Base-by-base conservation (phyloP, 371 early-diverging fungal genomes). In the Mucor irregularis region DNA sequence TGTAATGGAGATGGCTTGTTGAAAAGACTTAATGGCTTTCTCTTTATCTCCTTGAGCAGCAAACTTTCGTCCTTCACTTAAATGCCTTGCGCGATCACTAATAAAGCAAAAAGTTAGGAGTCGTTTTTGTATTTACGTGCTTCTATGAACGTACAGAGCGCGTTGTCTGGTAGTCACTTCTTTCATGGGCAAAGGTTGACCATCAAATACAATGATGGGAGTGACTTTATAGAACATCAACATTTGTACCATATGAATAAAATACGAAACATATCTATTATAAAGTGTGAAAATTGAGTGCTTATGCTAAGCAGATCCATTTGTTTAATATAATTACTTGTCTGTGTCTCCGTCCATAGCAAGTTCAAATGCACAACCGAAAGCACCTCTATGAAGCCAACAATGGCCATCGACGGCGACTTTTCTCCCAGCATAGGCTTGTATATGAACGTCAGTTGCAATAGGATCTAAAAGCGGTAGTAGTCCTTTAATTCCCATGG, bases 151-250 rank as follows among this genome's bases (percentile, higher is more conserved):
- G 37, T 74, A 82, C 81, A 56, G 40, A 48, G 72, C 56, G 14
- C 99, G 82, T 25, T 88, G 85, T 16, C 68, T 56, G 61, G 92
- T 91, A 0, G 97, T 99, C 6, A 53, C 58, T 16, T 69, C 61
- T 65, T 99, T 99, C 38, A 91, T 83, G 0, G 96, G 96, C 9
- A 98, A 75, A 35, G 74, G 72, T n/a, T 92, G 92, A 21, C 99
- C 99, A 70, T 99, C 99, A 77, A 99, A 98, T 3, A 99, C 99
- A 47, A 99, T 68, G 26, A 91, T 60, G 0, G 99, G 99, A 19
- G 60, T 81, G 16, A 99, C 84, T n/a, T 79, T 78, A 62, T 84
- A 67, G 59, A 82, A 68, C 26, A 72, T 65, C 24, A 98, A 74
- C 73, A 92, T 76, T 1, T 69, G 68, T 3, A 96, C 81, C 43